Percentiles rank a stretch among this genome's conserved stretches.
phyloP scores from a whole-genome alignment of 169 alveolate species.

The Miamiensis avidus region DNA sequence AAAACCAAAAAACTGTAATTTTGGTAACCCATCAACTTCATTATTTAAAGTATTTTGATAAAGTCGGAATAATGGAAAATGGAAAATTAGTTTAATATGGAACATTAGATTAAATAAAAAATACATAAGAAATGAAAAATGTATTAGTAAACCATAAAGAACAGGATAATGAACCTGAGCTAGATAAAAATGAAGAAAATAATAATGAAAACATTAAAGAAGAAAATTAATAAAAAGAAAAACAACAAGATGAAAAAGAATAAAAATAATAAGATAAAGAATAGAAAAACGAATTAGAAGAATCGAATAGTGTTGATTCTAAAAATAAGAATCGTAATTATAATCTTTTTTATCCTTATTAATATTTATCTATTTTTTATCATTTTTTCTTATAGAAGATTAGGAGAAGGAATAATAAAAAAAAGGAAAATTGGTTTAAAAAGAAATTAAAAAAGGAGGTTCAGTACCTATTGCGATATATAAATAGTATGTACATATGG shows the following conservation, averaged over 20 bases:
- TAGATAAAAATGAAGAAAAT: neutral
- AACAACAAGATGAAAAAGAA: neutral
- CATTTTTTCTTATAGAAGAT: no score
- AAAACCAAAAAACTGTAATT: constrained; percentile 40
- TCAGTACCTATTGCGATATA: neutral
- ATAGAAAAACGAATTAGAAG: neutral
- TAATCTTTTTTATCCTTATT: no score
- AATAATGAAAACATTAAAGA: neutral
- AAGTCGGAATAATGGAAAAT: constrained; percentile 33
- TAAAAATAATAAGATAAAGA: neutral
- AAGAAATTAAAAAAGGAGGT: constrained; percentile 9
- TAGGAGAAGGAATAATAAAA: neutral
- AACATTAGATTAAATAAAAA: constrained; percentile 31
- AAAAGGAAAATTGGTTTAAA: neutral
- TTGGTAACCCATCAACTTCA: constrained; percentile 50
- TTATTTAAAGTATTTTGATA: constrained; percentile 36
- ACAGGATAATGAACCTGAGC: neutral
- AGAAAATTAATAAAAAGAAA: no score
- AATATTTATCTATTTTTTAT: no score
- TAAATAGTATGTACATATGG: neutral
- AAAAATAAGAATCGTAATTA: no score
- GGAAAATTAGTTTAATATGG: constrained; percentile 51
- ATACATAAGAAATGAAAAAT: constrained; percentile 4
- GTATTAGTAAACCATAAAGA: neutral
- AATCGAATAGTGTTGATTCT: neutral